Evolutionary conservation across 495 filamentous ascomycete genomes (phyloP), one percentile per base, ranked within the genome.

Genomic region (Bombardia bombarda): DNA sequence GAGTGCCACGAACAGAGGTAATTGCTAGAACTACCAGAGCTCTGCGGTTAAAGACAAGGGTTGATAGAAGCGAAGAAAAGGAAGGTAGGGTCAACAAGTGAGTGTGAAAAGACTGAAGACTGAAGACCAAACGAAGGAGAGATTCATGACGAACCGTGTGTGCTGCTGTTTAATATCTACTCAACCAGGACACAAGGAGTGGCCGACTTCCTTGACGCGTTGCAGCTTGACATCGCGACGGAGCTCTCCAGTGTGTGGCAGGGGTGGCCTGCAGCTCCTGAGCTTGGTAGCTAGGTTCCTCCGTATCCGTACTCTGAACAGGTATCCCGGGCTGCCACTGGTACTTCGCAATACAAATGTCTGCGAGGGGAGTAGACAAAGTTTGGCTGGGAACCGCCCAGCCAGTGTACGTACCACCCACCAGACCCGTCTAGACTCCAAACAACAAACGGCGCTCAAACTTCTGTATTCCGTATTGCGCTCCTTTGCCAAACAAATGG

Each of bases 1-100:
- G 47, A 47, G 41, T 44, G 25, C 38, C 53, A 53, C 38, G 40
- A 43, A 37, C 40, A 49, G 32, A 56, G 50, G 45, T 54, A 60
- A 45, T 48, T 54, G 59, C 57, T 52, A 65, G 67, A 73, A 69
- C 70, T 73, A 62, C 70, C 69, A 64, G 73, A 73, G 73, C 62
- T 69, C 61, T 66, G 68, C 62, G 44, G 53, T 30, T 43, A 32
- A 47, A 44, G 45, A n/a, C n/a, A n/a, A n/a, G n/a, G n/a, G n/a
- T n/a, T n/a, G n/a, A n/a, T n/a, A n/a, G n/a, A 41, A 43, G 33
- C 38, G 43, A 46, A 52, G 41, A 43, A 37, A 44, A 54, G 54
- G 38, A 40, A 24, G 33, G 40, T 46, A 58, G 51, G 60, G 62
- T 62, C 70, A 62, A 62, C 56, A 58, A 65, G n/a, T n/a, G n/a